Evolutionary conservation across 306 rosid genomes (phyloP).

Genomic region (Cotoneaster glaucophyllus): DNA sequence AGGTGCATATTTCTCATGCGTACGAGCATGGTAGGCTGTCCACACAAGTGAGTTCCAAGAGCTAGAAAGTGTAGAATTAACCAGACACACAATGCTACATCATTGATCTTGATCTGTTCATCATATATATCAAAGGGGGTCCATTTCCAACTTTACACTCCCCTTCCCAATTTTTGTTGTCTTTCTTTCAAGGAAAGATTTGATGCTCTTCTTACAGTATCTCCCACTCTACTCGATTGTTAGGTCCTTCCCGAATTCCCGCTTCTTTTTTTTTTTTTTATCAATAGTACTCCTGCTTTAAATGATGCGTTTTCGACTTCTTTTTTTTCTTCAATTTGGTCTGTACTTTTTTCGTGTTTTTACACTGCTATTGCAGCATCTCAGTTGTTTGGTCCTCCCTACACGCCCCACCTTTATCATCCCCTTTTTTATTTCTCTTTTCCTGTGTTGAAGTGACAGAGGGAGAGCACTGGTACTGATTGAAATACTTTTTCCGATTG

Average conservation of each 20-base stretch:
- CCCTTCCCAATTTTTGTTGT: not conserved
- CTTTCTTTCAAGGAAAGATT: constrained; percentile 5
- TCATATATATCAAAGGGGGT: not conserved
- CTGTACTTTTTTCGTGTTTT: not conserved
- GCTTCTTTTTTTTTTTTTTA: not conserved
- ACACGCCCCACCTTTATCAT: too few species aligned
- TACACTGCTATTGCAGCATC: not conserved
- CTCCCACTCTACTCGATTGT: not conserved
- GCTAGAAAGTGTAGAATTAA: too few species aligned
- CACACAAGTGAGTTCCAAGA: too few species aligned
- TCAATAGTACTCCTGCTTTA: too few species aligned
- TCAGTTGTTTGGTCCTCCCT: not conserved
- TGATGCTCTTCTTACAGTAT: not conserved
- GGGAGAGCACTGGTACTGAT: not conserved
- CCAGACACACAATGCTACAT: too few species aligned
- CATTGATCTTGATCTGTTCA: not conserved
- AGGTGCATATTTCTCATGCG: not conserved
- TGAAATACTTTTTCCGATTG: not conserved
- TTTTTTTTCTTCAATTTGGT: not conserved
- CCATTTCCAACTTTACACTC: not conserved
- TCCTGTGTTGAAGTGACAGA: not conserved
- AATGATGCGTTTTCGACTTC: not conserved
- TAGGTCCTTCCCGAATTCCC: not conserved
- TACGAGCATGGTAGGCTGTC: too few species aligned
- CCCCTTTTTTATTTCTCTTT: too few species aligned